Evolutionary conservation across 352 stramenopile species (phyloP), one percentile per base, ranked within the genome.

Genomic region (Peronospora belbahrii): DNA sequence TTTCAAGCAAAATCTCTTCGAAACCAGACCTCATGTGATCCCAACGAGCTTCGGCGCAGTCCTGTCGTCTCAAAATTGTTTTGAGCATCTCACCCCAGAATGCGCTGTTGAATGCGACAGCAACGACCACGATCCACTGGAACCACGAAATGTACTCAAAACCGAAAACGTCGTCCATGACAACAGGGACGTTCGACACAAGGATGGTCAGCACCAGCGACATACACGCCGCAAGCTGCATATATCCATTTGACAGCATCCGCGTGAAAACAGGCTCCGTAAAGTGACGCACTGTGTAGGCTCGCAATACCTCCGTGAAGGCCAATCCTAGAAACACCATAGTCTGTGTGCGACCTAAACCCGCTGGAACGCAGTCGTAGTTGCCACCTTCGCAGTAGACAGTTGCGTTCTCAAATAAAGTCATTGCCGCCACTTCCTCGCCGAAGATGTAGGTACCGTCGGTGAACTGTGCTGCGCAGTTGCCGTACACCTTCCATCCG

Each of bases 201-300:
- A 82, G 43, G 4, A 84, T 17, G 8, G 71, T 86, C 18, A 86
- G 46, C 38, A 56, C 27, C 40, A 85, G 13, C 30, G 78, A 90
- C 46, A 83, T 62, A 3, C 56, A 52, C 0, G 65, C 70, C 3
- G 78, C 78, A 8, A 66, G 34, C 24, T 83, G 61, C 67, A 90
- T 70, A 56, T 72, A 79, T 42, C 69, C 72, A 59, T 90, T 90
- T 15, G 55, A 46, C 30, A 88, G 70, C 49, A 90, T 85, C 25
- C 65, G 56, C 1, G 59, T 37, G 34, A 79, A 83, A 42, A 88
- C 65, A 2, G 71, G 62, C 37, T 79, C 67, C 7, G 69, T 84
- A 42, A 90, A 85, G 49, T 70, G 81, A 7, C 78, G 75, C 15
- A 90, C 63, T 47, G 75, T 88, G 61, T 83, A 90, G 31, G 78